These are phyloP conservation scores for Acanthamoeba triangularis DNA, from an alignment of 208 protist species.

Conservation along the genomic window DNA sequence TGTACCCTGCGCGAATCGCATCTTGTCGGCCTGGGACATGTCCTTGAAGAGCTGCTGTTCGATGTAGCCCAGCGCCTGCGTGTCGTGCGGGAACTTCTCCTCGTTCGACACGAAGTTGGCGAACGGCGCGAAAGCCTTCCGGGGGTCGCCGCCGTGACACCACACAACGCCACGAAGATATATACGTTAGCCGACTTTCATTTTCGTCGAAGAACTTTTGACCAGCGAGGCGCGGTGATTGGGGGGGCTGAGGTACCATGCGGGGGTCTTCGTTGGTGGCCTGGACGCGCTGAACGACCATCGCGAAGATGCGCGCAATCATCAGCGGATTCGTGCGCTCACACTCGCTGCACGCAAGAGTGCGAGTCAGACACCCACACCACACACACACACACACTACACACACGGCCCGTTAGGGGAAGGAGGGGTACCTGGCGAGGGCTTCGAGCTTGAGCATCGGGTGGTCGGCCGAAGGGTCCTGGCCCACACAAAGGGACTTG, in stretches of 20 bases:
- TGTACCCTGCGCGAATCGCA: background rate
- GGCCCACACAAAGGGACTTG: background rate
- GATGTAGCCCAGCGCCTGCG: slow-evolving; percentile 4
- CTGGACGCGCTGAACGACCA: slow-evolving; percentile 8
- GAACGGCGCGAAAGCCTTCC: slow-evolving; percentile 41
- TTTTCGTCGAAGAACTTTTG: background rate
- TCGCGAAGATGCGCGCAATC: slow-evolving; percentile 53
- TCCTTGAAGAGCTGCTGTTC: slow-evolving; percentile 35
- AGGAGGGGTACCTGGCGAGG: background rate
- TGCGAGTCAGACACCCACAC: background rate
- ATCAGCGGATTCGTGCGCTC: slow-evolving; percentile 68
- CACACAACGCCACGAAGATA: too few species aligned
- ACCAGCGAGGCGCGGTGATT: background rate
- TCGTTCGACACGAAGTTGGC: slow-evolving; percentile 67
- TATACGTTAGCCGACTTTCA: background rate
- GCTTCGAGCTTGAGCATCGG: slow-evolving; percentile 57
- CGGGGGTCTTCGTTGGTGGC: slow-evolving; percentile 33
- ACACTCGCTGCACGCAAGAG: background rate
- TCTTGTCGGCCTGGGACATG: slow-evolving; percentile 1
- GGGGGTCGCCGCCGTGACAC: background rate
- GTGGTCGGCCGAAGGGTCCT: slow-evolving; percentile 32
- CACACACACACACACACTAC: background rate
- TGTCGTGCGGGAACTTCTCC: slow-evolving; percentile 42
- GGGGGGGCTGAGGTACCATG: background rate
- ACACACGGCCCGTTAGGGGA: background rate